phyloP scores from a whole-genome alignment of 1,284 basidiomycete species.

The Chiua sp. region DNA sequence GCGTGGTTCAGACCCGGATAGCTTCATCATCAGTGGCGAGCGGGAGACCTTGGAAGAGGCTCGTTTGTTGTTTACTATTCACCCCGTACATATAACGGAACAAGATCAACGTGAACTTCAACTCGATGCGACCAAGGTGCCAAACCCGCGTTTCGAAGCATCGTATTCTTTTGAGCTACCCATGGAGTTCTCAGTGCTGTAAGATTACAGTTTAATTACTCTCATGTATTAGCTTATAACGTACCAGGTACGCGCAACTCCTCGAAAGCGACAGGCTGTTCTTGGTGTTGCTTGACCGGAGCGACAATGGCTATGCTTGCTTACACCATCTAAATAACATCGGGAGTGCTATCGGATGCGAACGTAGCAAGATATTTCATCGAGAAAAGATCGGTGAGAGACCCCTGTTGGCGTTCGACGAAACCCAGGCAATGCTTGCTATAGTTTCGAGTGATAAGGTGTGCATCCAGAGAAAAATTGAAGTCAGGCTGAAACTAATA shows the following conservation, averaged over 20 bases:
- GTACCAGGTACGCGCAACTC: constrained; percentile 40
- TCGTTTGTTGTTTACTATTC: constrained; percentile 40
- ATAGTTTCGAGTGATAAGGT: constrained; percentile 50
- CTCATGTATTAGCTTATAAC: neutral
- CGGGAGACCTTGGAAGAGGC: constrained; percentile 29
- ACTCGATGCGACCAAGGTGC: constrained; percentile 42
- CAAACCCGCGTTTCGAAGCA: constrained; percentile 39
- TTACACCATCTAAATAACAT: constrained; percentile 42
- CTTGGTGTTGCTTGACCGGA: constrained; percentile 43
- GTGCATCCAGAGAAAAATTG: neutral
- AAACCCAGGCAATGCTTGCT: constrained; percentile 50
- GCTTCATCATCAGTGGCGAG: constrained; percentile 24
- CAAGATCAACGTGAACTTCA: constrained; percentile 50
- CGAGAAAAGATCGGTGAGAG: constrained; percentile 46
- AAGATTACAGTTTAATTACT: constrained; percentile 15
- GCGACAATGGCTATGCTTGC: constrained; percentile 40
- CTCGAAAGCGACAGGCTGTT: constrained; percentile 47
- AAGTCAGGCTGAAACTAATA: constrained; percentile 1
- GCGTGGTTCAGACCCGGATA: constrained; percentile 14
- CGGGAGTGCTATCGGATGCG: constrained; percentile 35
- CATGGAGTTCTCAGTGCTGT: constrained; percentile 43
- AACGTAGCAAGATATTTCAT: constrained; percentile 22
- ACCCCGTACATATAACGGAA: constrained; percentile 45
- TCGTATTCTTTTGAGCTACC: constrained; percentile 43
- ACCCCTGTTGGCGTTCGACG: constrained; percentile 53